Conservation (phyloP, 331 rosid genomes). For the Telfairia occidentalis region DNA sequence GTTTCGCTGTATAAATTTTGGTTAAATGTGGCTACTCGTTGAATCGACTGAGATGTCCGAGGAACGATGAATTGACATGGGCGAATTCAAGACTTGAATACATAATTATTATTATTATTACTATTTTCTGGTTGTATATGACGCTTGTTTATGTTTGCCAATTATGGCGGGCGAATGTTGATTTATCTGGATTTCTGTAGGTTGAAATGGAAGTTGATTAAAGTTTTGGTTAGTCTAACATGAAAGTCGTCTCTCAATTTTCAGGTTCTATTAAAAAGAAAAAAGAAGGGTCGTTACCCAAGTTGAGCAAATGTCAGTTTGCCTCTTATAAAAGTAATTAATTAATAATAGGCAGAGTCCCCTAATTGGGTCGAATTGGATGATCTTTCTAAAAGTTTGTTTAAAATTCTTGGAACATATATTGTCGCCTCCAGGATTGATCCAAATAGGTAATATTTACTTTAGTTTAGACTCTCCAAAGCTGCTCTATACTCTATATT, state of each 20-base stretch:
- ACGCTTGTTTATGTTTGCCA: not conserved
- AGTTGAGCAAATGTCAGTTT: not conserved
- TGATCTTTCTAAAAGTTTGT: not conserved
- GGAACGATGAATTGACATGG: not conserved
- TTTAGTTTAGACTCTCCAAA: not conserved
- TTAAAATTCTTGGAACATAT: not conserved
- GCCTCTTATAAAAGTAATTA: not conserved
- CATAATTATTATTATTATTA: not conserved
- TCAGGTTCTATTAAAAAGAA: not conserved
- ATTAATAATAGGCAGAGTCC: not conserved
- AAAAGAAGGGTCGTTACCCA: not conserved
- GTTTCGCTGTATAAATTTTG: not conserved
- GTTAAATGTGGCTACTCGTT: not conserved
- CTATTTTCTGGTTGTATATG: not conserved
- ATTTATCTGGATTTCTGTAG: not conserved
- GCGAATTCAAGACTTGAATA: not conserved
- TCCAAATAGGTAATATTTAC: not conserved
- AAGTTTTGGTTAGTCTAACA: not conserved
- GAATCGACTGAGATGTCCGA: not conserved
- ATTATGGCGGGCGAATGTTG: not conserved
- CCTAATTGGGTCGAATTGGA: not conserved
- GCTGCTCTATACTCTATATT: not conserved
- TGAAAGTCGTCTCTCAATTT: not conserved
- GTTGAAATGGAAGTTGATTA: not conserved
- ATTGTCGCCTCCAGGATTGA: not conserved